Evolutionary conservation across 768 basidiomycete genomes (phyloP).

Genomic region (Phlegmacium glaucopus): DNA sequence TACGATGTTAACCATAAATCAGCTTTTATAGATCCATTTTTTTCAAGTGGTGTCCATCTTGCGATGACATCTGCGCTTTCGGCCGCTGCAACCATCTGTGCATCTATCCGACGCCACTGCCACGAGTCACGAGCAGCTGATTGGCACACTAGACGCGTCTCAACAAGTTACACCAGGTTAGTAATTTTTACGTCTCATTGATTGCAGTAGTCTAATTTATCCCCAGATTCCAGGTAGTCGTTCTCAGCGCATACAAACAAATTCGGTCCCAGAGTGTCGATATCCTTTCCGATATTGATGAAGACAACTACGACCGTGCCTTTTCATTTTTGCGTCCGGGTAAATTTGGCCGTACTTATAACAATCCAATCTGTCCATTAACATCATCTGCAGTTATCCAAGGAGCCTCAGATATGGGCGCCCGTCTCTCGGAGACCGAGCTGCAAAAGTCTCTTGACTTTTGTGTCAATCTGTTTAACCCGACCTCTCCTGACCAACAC

Average conservation of each 20-base stretch:
- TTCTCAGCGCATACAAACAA: slow-evolving; percentile 72
- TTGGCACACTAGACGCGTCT: slow-evolving; percentile 56
- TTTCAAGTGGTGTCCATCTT: slow-evolving; percentile 62
- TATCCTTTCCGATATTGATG: slow-evolving; percentile 60
- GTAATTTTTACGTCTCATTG: background rate
- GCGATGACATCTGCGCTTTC: slow-evolving; percentile 61
- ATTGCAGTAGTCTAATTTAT: background rate
- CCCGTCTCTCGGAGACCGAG: slow-evolving; percentile 66
- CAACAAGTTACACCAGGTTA: slow-evolving; percentile 57
- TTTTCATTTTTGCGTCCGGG: slow-evolving; percentile 62
- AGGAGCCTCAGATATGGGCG: slow-evolving; percentile 75
- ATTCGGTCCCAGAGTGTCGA: slow-evolving; percentile 56
- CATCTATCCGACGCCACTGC: slow-evolving; percentile 48
- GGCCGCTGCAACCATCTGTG: slow-evolving; percentile 54
- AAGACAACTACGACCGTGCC: slow-evolving; percentile 69
- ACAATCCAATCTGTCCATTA: background rate
- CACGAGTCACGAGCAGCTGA: slow-evolving; percentile 42
- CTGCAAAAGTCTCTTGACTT: slow-evolving; percentile 76
- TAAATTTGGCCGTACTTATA: slow-evolving; percentile 19
- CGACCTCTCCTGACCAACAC: slow-evolving; percentile 62
- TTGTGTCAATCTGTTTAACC: slow-evolving; percentile 69
- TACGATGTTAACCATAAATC: slow-evolving; percentile 3
- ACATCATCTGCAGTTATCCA: slow-evolving; percentile 57
- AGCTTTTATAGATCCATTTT: slow-evolving; percentile 68
- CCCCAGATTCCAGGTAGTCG: slow-evolving; percentile 63